Conservation (phyloP, 1,284 basidiomycete species). For the Inonotus hispidus region DNA sequence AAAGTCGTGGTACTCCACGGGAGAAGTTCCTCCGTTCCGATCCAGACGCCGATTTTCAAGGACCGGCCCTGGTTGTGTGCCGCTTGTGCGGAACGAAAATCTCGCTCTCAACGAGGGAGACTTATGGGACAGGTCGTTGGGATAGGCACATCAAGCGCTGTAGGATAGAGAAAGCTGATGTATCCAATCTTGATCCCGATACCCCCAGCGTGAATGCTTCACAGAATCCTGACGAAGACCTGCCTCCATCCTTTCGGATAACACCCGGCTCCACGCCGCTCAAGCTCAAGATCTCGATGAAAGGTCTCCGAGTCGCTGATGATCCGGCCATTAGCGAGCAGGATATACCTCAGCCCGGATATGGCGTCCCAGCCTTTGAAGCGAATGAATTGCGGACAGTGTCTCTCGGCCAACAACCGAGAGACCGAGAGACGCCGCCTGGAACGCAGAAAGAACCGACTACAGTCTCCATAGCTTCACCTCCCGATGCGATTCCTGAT, state of each 20-base stretch:
- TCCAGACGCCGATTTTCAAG: conserved; percentile 43
- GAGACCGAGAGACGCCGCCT: background rate
- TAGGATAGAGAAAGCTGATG: background rate
- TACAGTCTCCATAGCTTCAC: background rate
- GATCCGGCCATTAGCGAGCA: background rate
- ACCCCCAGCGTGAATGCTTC: background rate
- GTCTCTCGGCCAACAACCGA: background rate
- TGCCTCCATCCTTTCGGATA: background rate
- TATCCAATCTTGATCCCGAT: background rate
- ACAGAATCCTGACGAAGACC: background rate
- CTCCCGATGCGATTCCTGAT: background rate
- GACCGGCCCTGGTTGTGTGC: conserved; percentile 50
- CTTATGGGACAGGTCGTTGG: conserved; percentile 64
- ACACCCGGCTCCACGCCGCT: background rate
- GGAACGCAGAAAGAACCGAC: background rate
- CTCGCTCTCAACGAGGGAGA: conserved; percentile 61
- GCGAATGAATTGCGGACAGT: background rate
- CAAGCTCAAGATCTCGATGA: background rate
- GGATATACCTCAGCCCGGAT: background rate
- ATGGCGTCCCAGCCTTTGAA: background rate
- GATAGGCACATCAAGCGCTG: conserved; percentile 54
- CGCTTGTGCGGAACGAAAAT: conserved; percentile 48
- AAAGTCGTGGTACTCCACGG: conserved; percentile 24
- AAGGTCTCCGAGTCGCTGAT: background rate
- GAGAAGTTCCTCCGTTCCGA: conserved; percentile 46